Evolutionary conservation across 805 yeast species (phyloP).

Genomic region (Scheffersomyces amazonensis): DNA sequence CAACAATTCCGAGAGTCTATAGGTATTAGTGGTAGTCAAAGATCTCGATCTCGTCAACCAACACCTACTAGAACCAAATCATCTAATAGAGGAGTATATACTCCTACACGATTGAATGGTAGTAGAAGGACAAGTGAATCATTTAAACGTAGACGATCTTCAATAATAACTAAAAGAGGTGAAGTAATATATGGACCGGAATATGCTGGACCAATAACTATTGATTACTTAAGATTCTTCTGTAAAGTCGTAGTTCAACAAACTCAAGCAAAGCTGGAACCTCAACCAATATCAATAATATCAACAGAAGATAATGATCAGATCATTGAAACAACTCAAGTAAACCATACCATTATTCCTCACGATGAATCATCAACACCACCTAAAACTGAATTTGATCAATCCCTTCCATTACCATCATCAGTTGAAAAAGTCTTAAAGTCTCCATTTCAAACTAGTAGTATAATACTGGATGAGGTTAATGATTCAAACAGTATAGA

Average conservation of each 20-base stretch:
- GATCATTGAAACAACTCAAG: constrained; percentile 8
- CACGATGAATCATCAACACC: no score
- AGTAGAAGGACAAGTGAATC: not conserved
- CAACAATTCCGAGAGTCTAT: constrained; percentile 1
- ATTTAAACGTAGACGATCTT: constrained; percentile 21
- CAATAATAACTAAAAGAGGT: constrained; percentile 20
- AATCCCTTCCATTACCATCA: constrained; percentile 28
- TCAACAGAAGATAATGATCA: not conserved
- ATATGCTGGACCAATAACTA: constrained; percentile 35
- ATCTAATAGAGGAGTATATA: not conserved
- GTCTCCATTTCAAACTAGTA: not conserved
- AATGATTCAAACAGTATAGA: not conserved
- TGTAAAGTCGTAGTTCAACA: constrained; percentile 23
- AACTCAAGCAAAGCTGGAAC: constrained; percentile 1
- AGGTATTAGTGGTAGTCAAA: not conserved
- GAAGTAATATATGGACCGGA: constrained; percentile 22
- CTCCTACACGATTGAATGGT: constrained; percentile 8
- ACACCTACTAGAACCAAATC: not conserved
- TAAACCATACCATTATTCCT: not conserved
- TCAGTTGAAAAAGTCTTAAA: constrained; percentile 2
- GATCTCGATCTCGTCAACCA: not conserved
- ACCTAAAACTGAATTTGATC: constrained; percentile 17
- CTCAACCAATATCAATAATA: not conserved
- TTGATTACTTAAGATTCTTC: constrained; percentile 33
- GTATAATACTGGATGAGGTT: not conserved